phyloP scores from a whole-genome alignment of 495 filamentous ascomycete species.

The Penicillium manginii region DNA sequence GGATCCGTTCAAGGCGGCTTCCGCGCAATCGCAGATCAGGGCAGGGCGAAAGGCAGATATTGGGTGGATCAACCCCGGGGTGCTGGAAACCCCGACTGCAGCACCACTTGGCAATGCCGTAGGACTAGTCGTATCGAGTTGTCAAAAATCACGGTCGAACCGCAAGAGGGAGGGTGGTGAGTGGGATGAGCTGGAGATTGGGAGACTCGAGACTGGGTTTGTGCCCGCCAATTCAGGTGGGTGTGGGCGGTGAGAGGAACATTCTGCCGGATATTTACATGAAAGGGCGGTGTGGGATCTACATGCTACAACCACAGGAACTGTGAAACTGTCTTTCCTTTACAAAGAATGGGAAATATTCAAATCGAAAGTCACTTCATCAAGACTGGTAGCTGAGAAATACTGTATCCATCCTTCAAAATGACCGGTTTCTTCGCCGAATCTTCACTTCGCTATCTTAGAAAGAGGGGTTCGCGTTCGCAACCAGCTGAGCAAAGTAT shows the following conservation, averaged over 20 bases:
- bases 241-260: conserved; percentile 24
- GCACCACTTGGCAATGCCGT: conserved; percentile 24
- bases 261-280: neutral
- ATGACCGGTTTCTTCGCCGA: neutral
- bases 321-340: too few relatives aligned
- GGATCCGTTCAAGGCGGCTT: conserved; percentile 10
- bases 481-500: conserved; percentile 22
- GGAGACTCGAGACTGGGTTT: conserved; percentile 7
- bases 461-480: conserved; percentile 23
- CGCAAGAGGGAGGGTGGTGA: conserved; percentile 2
- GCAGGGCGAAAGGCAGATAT: conserved; percentile 31
- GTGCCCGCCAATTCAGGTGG: conserved; percentile 18
- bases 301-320: neutral
- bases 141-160: conserved; percentile 5
- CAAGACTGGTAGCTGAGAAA: neutral
- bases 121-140: neutral
- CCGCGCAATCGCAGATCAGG: conserved; percentile 12
- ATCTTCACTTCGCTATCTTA: neutral
- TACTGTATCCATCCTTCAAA: neutral
- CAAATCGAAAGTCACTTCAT: neutral
- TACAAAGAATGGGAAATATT: too few relatives aligned
- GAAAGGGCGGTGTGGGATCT: neutral
- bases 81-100: conserved; percentile 33
- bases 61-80: conserved; percentile 37
- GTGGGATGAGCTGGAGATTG: conserved; percentile 11